These are phyloP conservation scores for Tripterygium wilfordii DNA, from an alignment of 177 flowering plant genomes.

Conservation along the genomic window DNA sequence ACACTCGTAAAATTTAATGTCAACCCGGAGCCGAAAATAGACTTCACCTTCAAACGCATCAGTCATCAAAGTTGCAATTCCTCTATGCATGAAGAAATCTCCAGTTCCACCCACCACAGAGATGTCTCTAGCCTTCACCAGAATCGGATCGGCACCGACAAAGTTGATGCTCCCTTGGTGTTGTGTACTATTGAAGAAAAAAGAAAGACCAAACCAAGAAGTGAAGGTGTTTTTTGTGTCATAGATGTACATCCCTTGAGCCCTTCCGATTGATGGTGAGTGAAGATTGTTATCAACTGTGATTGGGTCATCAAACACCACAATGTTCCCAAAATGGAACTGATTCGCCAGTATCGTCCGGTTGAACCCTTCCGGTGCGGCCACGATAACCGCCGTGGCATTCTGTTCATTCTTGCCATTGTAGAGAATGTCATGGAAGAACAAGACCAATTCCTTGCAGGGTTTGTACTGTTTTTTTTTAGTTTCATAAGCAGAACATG, in stretches of 20 bases:
- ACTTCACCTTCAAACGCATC: conserved; percentile 55
- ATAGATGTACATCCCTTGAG: conserved; percentile 67
- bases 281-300: conserved; percentile 58
- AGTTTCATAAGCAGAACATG: neutral
- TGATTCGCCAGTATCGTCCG: conserved; percentile 30
- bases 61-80: conserved; percentile 49
- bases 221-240: conserved; percentile 34
- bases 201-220: conserved; percentile 52
- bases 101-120: conserved; percentile 75
- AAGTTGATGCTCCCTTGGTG: conserved; percentile 49
- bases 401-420: conserved; percentile 42
- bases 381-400: conserved; percentile 53
- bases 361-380: conserved; percentile 44
- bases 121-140: conserved; percentile 51
- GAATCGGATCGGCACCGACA: conserved; percentile 55
- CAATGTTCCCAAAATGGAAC: conserved; percentile 53
- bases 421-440: conserved; percentile 65
- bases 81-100: conserved; percentile 73
- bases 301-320: conserved; percentile 67
- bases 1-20: conserved; percentile 62
- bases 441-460: conserved; percentile 24
- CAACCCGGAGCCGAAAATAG: conserved; percentile 53
- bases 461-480: neutral
- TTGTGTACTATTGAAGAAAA: conserved; percentile 41
- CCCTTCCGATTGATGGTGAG: conserved; percentile 51